phyloP scores from a whole-genome alignment of 2,329 filamentous ascomycete genomes.

The Fusarium pseudograminearum region DNA sequence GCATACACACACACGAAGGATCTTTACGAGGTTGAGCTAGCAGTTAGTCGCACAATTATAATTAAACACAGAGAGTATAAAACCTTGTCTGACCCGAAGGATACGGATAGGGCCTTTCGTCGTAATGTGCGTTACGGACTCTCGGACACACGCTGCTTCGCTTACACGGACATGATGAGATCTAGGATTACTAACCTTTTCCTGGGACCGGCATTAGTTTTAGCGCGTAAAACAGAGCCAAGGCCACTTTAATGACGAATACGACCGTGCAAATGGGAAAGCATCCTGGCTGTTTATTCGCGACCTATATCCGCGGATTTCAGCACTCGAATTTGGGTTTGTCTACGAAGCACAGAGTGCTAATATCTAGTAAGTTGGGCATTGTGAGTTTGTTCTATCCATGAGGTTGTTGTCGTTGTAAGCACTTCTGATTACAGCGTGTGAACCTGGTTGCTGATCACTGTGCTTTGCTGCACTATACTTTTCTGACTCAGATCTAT shows the following conservation, averaged over 20 bases:
- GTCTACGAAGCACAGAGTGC: no score
- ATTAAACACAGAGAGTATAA: neutral
- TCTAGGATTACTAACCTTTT: conserved; percentile 27
- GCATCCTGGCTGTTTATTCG: conserved; percentile 9
- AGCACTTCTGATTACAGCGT: neutral
- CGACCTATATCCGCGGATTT: conserved; percentile 16
- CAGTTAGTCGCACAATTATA: conserved; percentile 18
- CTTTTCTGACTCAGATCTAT: neutral
- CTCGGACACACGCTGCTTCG: conserved; percentile 30
- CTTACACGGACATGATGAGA: conserved; percentile 30
- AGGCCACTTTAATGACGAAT: conserved; percentile 40
- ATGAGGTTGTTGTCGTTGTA: conserved; percentile 5
- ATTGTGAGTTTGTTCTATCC: neutral
- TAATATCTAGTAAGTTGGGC: no score
- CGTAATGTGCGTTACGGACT: conserved; percentile 1
- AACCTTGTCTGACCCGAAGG: conserved; percentile 1
- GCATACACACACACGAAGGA: neutral
- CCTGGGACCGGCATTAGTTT: conserved; percentile 17
- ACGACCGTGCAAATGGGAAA: conserved; percentile 13
- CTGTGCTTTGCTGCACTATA: neutral
- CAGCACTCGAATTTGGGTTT: neutral
- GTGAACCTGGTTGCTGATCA: conserved; percentile 10
- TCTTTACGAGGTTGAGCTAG: conserved; percentile 7
- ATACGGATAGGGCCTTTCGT: neutral
- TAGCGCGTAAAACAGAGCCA: conserved; percentile 27